A percentile compares a stretch with the other conserved stretches of the same genome.
These are phyloP conservation scores for Sequoiadendron giganteum DNA, from an alignment of 75 land plant species.

Conservation along the genomic window DNA sequence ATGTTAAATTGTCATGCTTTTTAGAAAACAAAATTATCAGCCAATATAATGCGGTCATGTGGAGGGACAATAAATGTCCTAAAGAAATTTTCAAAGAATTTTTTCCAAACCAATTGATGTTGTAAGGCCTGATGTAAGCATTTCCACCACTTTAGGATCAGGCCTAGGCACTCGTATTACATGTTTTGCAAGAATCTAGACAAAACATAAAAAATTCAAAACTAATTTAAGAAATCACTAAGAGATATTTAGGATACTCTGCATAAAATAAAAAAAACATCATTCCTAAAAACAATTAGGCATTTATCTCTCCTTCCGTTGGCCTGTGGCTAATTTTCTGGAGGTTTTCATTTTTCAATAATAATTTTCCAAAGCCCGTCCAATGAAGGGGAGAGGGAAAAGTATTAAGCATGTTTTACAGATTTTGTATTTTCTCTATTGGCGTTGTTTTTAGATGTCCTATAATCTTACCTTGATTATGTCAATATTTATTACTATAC, in stretches of 20 bases:
- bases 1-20: too few species aligned
- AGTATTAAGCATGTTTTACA: too few species aligned
- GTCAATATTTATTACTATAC: too few species aligned
- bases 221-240: neutral
- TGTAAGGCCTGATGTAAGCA: too few species aligned
- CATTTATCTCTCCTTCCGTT: too few species aligned
- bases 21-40: neutral
- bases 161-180: conserved; percentile 75
- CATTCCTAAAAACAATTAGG: neutral
- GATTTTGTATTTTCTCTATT: too few species aligned
- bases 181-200: conserved; percentile 82
- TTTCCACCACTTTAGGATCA: conserved; percentile 91
- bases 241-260: neutral
- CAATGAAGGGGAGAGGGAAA: too few species aligned
- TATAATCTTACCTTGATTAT: too few species aligned
- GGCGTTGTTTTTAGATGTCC: too few species aligned
- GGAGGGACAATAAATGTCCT: neutral
- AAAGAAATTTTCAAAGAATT: conserved; percentile 31
- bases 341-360: too few species aligned
- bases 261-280: neutral
- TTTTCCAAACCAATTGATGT: conserved; percentile 88
- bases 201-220: conserved; percentile 9
- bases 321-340: too few species aligned
- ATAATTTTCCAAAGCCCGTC: too few species aligned
- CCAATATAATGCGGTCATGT: neutral